Evolutionary conservation across 2,329 filamentous ascomycete species (phyloP).

Genomic region (Stachybotrys elegans): DNA sequence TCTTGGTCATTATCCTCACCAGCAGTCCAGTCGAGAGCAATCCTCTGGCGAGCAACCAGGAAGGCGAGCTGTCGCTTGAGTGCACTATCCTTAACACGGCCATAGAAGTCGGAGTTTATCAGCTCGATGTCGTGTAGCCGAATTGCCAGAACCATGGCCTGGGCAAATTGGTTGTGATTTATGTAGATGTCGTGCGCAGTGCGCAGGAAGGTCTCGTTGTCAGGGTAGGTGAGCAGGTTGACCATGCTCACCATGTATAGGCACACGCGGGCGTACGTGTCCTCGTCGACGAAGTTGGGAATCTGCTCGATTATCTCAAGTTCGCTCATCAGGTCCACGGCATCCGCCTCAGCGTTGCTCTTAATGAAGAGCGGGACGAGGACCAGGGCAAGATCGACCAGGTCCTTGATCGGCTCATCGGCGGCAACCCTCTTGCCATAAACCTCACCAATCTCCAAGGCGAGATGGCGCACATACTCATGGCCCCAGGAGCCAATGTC

Average conservation of each 20-base stretch:
- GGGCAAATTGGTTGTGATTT: constrained; percentile 84
- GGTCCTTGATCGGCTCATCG: constrained; percentile 77
- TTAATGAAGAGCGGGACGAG: constrained; percentile 93
- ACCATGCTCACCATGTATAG: constrained; percentile 99
- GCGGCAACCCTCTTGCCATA: constrained; percentile 82
- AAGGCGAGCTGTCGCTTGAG: constrained; percentile 93
- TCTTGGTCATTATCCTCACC: constrained; percentile 66
- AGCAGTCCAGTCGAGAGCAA: constrained; percentile 67
- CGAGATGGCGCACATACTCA: constrained; percentile 94
- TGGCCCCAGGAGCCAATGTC: constrained; percentile 98
- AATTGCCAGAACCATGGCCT: constrained; percentile 92
- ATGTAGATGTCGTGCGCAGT: constrained; percentile 94
- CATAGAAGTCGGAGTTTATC: constrained; percentile 77
- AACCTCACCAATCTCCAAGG: constrained; percentile 92
- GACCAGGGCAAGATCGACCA: constrained; percentile 76
- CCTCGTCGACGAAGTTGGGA: constrained; percentile 81
- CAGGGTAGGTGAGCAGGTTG: constrained; percentile 91
- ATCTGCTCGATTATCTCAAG: constrained; percentile 95
- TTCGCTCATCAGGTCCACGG: constrained; percentile 94
- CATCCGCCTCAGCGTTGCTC: constrained; percentile 97
- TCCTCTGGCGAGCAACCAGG: constrained; percentile 85
- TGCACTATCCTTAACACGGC: constrained; percentile 71
- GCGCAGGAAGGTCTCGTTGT: constrained; percentile 91
- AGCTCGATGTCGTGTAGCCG: constrained; percentile 81
- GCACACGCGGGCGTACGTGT: constrained; percentile 90